Evolutionary conservation across 352 stramenopile species (phyloP), one percentile per base, ranked within the genome.

Genomic region (Peronosclerospora sorghi): DNA sequence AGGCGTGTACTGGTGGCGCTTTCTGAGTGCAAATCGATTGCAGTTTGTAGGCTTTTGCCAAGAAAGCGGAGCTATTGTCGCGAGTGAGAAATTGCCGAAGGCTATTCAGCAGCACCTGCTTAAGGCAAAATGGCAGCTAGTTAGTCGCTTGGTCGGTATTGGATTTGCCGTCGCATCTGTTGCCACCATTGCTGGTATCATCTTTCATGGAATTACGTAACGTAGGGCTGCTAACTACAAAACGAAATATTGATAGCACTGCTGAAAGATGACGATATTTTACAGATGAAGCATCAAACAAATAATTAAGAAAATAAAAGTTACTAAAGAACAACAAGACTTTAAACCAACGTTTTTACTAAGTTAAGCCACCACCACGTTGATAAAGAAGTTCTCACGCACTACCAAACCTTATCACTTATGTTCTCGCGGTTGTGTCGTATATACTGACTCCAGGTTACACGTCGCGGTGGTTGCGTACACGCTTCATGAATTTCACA

Each of bases 401-500:
- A 66, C 69, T 8, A 71, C 68, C 29, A 95, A 49, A 27, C 80
- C 83, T 71, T 13, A 61, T 83, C 13, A 57, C 45, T 4, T 58
- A 46, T 27, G 68, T 65, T 77, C 94, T 64, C 57, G 58, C 59
- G 53, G 48, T 28, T 38, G 82, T 44, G 65, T 76, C 38, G 50
- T 78, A 54, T n/a, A n/a, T 65, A 66, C 55, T 37, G 88, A 95
- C 59, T 98, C 90, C 3, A 96, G 46, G 41, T 96, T 75, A 79
- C 81, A 97, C 24, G 84, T 85, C 75, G 14, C 90, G 71, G 49
- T 87, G 69, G 59, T 96, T 90, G 23, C 84, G 73, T 45, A 88
- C 65, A 15, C 95, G 83, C 28, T 86, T 57, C 41, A 97, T 59
- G 48, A 98, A 97, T 62, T n/a, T 98, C 93, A 26, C 95, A 54